These are phyloP conservation scores for Fusarium sp. DNA, from an alignment of 2,329 filamentous ascomycete genomes.

Conservation along the genomic window DNA sequence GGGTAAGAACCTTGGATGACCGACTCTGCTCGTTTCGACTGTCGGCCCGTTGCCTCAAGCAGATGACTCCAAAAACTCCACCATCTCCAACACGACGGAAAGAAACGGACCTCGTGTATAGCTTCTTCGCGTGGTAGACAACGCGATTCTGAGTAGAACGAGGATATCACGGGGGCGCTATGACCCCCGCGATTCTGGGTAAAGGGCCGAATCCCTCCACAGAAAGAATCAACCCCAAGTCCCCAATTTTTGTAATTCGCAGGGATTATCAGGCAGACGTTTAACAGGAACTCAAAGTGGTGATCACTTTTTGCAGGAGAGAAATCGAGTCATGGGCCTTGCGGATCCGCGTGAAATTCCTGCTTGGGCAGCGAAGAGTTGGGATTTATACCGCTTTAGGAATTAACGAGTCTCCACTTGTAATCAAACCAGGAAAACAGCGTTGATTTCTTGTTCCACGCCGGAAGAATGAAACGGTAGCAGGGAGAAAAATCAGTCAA, in stretches of 20 bases:
- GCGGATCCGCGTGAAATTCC: neutral
- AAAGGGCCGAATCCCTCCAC: constrained; percentile 25
- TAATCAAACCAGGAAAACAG: neutral
- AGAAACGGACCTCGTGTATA: constrained; percentile 3
- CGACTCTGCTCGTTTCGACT: neutral
- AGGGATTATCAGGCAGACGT: constrained; percentile 14
- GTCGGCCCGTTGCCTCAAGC: constrained; percentile 12
- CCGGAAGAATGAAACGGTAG: neutral
- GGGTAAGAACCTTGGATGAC: neutral
- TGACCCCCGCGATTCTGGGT: constrained; percentile 30
- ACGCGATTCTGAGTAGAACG: constrained; percentile 1
- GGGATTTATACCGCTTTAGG: constrained; percentile 5
- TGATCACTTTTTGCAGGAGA: neutral
- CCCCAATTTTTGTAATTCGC: neutral
- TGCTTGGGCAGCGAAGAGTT: neutral
- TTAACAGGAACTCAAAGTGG: neutral
- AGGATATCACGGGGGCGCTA: constrained; percentile 23
- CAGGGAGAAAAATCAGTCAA: neutral
- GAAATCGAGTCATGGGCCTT: neutral
- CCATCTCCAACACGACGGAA: constrained; percentile 1
- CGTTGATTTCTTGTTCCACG: neutral
- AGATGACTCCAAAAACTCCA: constrained; percentile 21
- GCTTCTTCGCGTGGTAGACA: constrained; percentile 4
- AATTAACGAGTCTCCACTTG: neutral
- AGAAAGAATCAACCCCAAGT: neutral